phyloP scores from a whole-genome alignment of 164 flowering plant genomes.

The Dillenia turbinata region DNA sequence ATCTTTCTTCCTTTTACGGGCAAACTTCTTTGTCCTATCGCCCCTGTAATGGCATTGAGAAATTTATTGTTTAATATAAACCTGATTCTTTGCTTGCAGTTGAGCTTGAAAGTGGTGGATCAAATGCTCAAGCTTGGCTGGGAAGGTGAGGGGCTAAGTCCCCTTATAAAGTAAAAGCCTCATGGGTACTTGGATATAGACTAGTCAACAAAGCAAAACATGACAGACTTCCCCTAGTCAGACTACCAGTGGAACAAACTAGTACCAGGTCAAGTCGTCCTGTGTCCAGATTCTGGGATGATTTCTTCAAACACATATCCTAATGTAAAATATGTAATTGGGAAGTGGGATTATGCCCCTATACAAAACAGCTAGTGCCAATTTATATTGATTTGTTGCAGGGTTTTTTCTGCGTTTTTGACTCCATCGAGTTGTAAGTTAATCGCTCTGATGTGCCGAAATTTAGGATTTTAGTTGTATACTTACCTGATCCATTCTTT shows the following conservation, averaged over 20 bases:
- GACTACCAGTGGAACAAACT: constrained; percentile 1
- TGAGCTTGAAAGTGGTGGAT: constrained; percentile 95
- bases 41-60: no score
- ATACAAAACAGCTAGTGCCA: background rate
- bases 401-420: constrained; percentile 15
- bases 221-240: constrained; percentile 1
- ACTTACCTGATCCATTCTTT: constrained; percentile 6
- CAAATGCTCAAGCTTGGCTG: constrained; percentile 98
- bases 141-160: constrained; percentile 93
- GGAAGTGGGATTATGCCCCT: constrained; percentile 3
- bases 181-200: constrained; percentile 2
- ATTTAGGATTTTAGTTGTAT: constrained; percentile 8
- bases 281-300: background rate
- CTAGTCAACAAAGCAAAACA: background rate
- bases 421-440: constrained; percentile 12
- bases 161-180: constrained; percentile 60
- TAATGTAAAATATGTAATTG: constrained; percentile 31
- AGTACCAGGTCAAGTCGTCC: background rate
- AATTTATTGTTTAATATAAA: background rate
- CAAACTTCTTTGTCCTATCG: no score
- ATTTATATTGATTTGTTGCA: constrained; percentile 1
- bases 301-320: background rate
- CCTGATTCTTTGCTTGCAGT: constrained; percentile 39
- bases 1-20: no score
- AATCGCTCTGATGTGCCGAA: background rate